Evolutionary conservation across 176 grass and related monocot species (phyloP), one percentile per base, ranked within the genome.

Genomic region (Sorghum bicolor): DNA sequence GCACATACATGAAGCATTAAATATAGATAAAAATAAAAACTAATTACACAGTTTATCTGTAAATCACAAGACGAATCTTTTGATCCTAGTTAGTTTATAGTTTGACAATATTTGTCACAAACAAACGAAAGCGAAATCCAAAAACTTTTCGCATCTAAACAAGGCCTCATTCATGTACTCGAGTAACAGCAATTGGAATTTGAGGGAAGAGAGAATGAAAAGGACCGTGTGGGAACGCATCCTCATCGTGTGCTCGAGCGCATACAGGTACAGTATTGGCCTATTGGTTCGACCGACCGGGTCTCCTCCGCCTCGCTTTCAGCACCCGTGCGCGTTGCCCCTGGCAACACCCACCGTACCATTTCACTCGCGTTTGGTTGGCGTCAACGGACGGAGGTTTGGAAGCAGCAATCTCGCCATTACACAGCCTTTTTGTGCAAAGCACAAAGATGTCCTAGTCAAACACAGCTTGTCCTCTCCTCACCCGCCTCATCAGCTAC

Each of bases 341-440:
- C 15, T 48, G 25, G 41, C 72, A 32, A 32, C 31, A 77, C 32
- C 72, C 8, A 63, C 77, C 60, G 8, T 19, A n/a, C 26, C 16
- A 34, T 62, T 39, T 15, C 10, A 14, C 60, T 14, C 24, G 10
- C 26, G 24, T 2, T 2, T 10, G 57, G 33, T 20, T 12, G 25
- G 39, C 52, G 88, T 89, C 83, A 86, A 82, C 78, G 72, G 29
- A 82, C 78, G 72, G 29, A 28, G 62, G 83, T 74, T 88, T 74
- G 87, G 88, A 86, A 26, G 77, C 83, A 77, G 78, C 88, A 58
- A 82, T 86, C 79, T 32, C 26, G 33, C 13, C 62, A 72, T 29
- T 6, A 53, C 43, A 26, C 43, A 26, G 10, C 28, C 40, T 48
- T 28, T 26, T n/a, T 65, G 14, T 65, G 30, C 26, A 67, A 75